Base-by-base conservation (phyloP, 306 rosid genomes). In the Cucurbita pepo region DNA sequence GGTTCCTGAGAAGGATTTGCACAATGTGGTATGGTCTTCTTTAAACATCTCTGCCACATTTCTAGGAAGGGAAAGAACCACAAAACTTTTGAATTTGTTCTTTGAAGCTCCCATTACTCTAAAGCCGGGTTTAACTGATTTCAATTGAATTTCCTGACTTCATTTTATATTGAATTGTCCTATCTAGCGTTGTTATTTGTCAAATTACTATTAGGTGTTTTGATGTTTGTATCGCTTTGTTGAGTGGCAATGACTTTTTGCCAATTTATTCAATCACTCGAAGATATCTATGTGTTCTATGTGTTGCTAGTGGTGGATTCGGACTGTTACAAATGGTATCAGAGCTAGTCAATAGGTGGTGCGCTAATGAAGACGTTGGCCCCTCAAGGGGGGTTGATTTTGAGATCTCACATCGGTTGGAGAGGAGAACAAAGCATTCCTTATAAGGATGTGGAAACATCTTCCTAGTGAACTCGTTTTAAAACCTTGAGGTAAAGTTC, bases 1-100 rank as follows among this genome's bases (percentile, higher is more conserved):
- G 98, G 89, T 93, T 53, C 90, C 91, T 0, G 91, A 90, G 77
- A 82, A 83, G 45, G 96, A 88, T 74, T 81, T 90, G 74, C 98
- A 93, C 77, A 88, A 87, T 80, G 86, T 88, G 96, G 98, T 93
- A 86, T 60, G 78, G 63, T 76, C 22, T 73, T 21, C 30, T 47
- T 30, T 7, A 43, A 13, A 21, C 9, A 10, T 45, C 8, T 34
- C 4, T 10, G 22, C 14, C 34, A 30, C 40, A 8, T 37, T 51
- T 47, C 18, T 30, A 56, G 7, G 36, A 9, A 19, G 65, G 44
- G 53, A 2, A 56, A 58, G 5, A 58, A 59, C 5, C 14, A 62
- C 34, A 13, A 0, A 62, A 1, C 7, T 62, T 3, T 38, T 63
- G 1, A 34, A 19, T 2, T 43, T 19, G 5, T 38, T 15, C 48